A percentile compares a stretch with the other conserved stretches of the same genome.
Conservation (phyloP, 768 basidiomycete genomes). For the Gloeophyllum trabeum region DNA sequence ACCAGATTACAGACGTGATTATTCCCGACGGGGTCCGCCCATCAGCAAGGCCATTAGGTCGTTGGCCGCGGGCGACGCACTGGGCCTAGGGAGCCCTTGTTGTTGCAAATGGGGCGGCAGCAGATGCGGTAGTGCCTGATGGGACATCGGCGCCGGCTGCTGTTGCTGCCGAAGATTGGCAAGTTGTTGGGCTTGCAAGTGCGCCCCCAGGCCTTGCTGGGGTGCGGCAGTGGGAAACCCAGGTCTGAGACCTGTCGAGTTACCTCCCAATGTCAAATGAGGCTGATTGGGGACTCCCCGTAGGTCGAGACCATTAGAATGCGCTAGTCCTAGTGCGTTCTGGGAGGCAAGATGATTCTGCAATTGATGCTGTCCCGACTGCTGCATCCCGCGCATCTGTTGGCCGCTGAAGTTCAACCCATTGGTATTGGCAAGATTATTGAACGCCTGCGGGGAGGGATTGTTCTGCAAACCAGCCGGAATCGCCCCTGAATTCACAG, state of each 20-base stretch:
- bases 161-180: conserved; percentile 33
- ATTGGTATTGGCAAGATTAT: neutral
- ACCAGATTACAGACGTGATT: too few species aligned
- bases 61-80: conserved; percentile 43
- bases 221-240: conserved; percentile 35
- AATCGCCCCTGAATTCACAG: conserved; percentile 15
- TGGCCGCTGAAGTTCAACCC: neutral
- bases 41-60: conserved; percentile 81
- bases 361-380: neutral
- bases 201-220: conserved; percentile 31
- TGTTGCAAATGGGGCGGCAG: conserved; percentile 51
- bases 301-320: conserved; percentile 20
- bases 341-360: neutral
- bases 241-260: conserved; percentile 33
- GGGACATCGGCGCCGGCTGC: conserved; percentile 26
- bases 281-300: conserved; percentile 37
- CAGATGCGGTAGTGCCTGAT: conserved; percentile 37
- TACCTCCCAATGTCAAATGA: conserved; percentile 31
- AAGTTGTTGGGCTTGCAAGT: conserved; percentile 25
- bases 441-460: neutral
- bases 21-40: conserved; percentile 61
- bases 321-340: neutral
- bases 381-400: neutral
- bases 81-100: conserved; percentile 36
- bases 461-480: neutral